Percentiles rank a stretch among this genome's conserved stretches.
Conservation (phyloP, 306 rosid genomes). For the Gastrolobium villosum region DNA sequence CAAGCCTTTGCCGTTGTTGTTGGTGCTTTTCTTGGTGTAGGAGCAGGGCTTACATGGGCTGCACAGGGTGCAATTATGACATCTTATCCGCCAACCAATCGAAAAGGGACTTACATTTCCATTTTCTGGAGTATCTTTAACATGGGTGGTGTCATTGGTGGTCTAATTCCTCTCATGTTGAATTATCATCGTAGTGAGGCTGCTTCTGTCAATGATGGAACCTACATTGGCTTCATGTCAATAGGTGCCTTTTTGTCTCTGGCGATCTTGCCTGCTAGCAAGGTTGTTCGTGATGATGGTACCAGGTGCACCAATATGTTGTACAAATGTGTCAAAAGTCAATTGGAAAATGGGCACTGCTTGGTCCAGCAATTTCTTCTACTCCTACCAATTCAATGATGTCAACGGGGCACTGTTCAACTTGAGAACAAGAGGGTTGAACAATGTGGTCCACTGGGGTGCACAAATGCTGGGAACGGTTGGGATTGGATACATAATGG, state of each 20-base stretch:
- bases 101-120: too few relatives aligned
- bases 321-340: conserved; percentile 54
- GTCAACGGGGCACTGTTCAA: conserved; percentile 68
- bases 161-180: conserved; percentile 70
- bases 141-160: too few relatives aligned
- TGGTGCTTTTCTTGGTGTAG: too few relatives aligned
- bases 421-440: conserved; percentile 83
- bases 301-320: conserved; percentile 57
- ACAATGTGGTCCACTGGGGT: conserved; percentile 79
- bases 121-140: too few relatives aligned
- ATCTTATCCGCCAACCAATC: too few relatives aligned
- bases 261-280: conserved; percentile 62
- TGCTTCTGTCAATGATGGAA: conserved; percentile 76
- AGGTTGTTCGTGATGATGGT: conserved; percentile 73
- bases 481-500: conserved; percentile 72
- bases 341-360: conserved; percentile 88
- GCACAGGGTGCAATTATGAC: too few relatives aligned
- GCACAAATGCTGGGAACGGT: conserved; percentile 82
- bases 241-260: conserved; percentile 60
- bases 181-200: conserved; percentile 65
- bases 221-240: conserved; percentile 79
- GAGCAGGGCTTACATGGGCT: too few relatives aligned
- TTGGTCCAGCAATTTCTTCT: conserved; percentile 79
- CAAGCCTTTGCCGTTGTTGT: too few relatives aligned
- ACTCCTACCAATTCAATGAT: conserved; percentile 78